A percentile compares a stretch with the other conserved stretches of the same genome.
phyloP scores from a whole-genome alignment of 1,139 yeast species.

The Hyphopichia buzzinii region DNA sequence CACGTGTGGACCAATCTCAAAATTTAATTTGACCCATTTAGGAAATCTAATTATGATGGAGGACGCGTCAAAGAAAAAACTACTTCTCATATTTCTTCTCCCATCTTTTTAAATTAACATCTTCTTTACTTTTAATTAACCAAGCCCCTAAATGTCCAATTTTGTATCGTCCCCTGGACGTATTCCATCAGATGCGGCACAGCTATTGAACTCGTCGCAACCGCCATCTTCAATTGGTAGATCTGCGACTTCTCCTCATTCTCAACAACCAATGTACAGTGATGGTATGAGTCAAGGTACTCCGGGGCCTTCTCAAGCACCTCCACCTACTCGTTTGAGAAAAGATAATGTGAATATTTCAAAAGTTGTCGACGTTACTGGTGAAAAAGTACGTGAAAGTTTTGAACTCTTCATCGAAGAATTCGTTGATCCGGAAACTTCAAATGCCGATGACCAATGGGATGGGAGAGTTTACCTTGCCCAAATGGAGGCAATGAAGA shows the following conservation, averaged over 20 bases:
- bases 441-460: constrained; percentile 37
- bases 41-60: constrained; percentile 19
- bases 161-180: constrained; percentile 48
- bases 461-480: constrained; percentile 67
- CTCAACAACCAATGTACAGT: constrained; percentile 16
- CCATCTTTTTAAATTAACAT: background rate
- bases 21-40: constrained; percentile 21
- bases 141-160: constrained; percentile 31
- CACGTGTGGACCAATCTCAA: too few species aligned
- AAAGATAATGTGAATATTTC: constrained; percentile 68
- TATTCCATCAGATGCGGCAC: constrained; percentile 47
- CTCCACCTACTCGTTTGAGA: constrained; percentile 27
- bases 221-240: constrained; percentile 46
- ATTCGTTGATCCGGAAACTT: constrained; percentile 41
- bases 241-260: constrained; percentile 29
- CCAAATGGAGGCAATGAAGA: constrained; percentile 79
- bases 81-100: background rate
- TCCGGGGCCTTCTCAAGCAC: constrained; percentile 17
- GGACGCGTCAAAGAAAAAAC: constrained; percentile 13
- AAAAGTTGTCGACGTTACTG: constrained; percentile 86
- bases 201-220: constrained; percentile 41
- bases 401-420: constrained; percentile 83
- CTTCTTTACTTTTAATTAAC: background rate
- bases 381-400: constrained; percentile 89
- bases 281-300: constrained; percentile 18